Conservation (phyloP, 2,329 filamentous ascomycete species). For the Trichoderma sp. region DNA sequence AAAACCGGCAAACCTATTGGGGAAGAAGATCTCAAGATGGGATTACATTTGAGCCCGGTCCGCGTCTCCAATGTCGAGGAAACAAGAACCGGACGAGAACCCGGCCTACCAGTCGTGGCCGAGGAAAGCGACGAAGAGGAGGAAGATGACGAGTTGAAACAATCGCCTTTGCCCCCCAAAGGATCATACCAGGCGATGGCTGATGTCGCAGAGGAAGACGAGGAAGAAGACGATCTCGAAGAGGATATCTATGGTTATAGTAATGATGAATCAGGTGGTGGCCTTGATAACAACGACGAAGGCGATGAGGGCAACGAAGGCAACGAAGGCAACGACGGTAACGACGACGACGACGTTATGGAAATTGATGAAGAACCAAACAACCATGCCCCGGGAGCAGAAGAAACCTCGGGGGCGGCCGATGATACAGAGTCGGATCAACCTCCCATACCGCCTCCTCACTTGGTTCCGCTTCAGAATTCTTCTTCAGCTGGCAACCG, state of each 20-base stretch:
- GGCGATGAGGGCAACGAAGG: constrained; percentile 40
- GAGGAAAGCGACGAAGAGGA: constrained; percentile 47
- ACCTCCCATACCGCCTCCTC: constrained; percentile 50
- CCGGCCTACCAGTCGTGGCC: constrained; percentile 49
- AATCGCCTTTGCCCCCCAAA: constrained; percentile 36
- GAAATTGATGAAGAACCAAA: constrained; percentile 34
- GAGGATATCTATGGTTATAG: constrained; percentile 31
- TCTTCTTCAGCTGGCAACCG: constrained; percentile 54
- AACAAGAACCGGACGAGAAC: constrained; percentile 43
- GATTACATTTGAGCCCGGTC: constrained; percentile 63
- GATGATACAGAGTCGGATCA: constrained; percentile 45
- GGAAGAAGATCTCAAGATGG: constrained; percentile 67
- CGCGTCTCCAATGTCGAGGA: constrained; percentile 55
- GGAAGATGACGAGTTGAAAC: constrained; percentile 32
- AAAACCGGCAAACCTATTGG: constrained; percentile 69
- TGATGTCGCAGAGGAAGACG: constrained; percentile 3
- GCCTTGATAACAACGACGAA: constrained; percentile 40
- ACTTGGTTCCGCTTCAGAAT: constrained; percentile 55
- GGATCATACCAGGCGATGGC: constrained; percentile 19
- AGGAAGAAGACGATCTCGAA: constrained; percentile 29
- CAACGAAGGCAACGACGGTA: constrained; percentile 47
- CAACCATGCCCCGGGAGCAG: background rate
- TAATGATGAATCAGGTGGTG: constrained; percentile 47
- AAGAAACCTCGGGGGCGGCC: background rate
- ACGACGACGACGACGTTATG: constrained; percentile 45